Percentiles rank a stretch among this genome's conserved stretches.
Evolutionary conservation across 208 protist genomes (phyloP).

Genomic region (Trypanosoma boissoni): DNA sequence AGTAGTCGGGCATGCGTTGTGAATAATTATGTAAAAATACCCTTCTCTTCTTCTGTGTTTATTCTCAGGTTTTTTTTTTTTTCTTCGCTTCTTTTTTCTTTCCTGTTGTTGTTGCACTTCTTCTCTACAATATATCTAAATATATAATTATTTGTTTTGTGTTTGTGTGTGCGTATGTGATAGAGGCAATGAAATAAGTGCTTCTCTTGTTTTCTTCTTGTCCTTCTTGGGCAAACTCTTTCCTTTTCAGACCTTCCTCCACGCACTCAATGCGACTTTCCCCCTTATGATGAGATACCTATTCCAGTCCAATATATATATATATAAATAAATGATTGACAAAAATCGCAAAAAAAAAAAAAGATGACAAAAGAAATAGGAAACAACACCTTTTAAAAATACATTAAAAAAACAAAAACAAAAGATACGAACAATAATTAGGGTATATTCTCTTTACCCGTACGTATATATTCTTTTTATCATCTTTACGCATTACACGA

Average conservation of each 20-base stretch:
- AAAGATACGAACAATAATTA: neutral
- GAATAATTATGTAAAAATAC: neutral
- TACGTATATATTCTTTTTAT: neutral
- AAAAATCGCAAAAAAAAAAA: neutral
- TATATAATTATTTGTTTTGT: neutral
- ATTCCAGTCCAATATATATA: no score
- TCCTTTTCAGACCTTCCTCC: no score
- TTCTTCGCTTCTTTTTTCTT: conserved; percentile 1
- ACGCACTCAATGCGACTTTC: no score
- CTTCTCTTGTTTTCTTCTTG: no score
- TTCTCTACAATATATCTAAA: conserved; percentile 4
- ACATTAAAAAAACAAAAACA: neutral
- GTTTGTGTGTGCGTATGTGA: no score
- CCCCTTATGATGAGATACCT: no score
- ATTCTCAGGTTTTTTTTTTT: neutral
- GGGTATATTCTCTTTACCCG: neutral
- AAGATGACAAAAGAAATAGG: neutral
- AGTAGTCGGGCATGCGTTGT: conserved; percentile 61
- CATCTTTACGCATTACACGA: no score
- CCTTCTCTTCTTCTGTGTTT: no score
- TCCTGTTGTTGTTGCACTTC: neutral
- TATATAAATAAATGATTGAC: neutral
- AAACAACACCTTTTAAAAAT: neutral
- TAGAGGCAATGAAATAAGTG: no score
- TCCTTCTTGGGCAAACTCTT: no score